A percentile compares a stretch with the other conserved stretches of the same genome.
Evolutionary conservation across 371 early-diverging fungal genomes (phyloP).

Genomic region (Actinomortierella ambigua): DNA sequence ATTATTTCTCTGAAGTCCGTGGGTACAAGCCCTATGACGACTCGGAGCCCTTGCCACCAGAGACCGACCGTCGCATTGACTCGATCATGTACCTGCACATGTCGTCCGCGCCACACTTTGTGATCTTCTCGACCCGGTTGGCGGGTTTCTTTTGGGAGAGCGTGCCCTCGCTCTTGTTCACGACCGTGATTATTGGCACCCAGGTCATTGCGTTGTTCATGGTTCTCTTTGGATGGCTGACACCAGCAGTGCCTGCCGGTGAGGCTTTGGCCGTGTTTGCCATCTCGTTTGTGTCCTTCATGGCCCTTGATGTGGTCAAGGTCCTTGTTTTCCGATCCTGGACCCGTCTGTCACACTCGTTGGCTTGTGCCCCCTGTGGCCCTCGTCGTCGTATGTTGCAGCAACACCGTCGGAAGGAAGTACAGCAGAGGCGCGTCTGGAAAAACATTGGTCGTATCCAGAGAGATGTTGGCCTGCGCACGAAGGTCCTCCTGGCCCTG

Average conservation of each 20-base stretch:
- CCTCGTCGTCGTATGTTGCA: conserved; percentile 19
- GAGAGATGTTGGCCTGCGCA: conserved; percentile 19
- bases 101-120: conserved; percentile 90
- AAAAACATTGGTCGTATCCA: conserved; percentile 17
- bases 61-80: conserved; percentile 53
- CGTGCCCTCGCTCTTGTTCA: conserved; percentile 73
- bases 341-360: conserved; percentile 40
- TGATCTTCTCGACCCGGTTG: conserved; percentile 90
- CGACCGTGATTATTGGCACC: conserved; percentile 80
- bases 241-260: conserved; percentile 52
- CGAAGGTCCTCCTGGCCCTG: conserved; percentile 30
- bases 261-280: conserved; percentile 67
- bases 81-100: conserved; percentile 92
- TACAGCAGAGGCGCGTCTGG: conserved; percentile 32
- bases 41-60: neutral
- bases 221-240: conserved; percentile 78
- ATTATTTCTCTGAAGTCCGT: conserved; percentile 64
- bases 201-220: conserved; percentile 90
- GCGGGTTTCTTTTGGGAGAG: conserved; percentile 85
- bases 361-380: conserved; percentile 28
- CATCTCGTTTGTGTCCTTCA: conserved; percentile 72
- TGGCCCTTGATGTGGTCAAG: conserved; percentile 87
- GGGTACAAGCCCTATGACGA: conserved; percentile 34
- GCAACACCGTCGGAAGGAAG: conserved; percentile 13
- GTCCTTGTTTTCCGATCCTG: conserved; percentile 79